Conservation (phyloP, 2,329 filamentous ascomycete genomes). For the Colletotrichum sp. region DNA sequence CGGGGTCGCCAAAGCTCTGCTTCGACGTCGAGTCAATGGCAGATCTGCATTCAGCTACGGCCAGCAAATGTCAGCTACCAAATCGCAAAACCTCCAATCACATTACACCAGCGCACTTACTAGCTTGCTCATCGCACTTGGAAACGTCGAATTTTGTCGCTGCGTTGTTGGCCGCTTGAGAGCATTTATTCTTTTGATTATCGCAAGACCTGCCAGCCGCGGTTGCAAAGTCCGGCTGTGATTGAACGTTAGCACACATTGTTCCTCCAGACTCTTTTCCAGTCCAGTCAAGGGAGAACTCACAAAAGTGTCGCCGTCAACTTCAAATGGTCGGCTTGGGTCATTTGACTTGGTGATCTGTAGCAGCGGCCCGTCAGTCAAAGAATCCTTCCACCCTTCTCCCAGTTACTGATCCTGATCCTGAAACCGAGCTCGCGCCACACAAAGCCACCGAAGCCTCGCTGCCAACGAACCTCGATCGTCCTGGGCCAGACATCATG, state of each 20-base stretch:
- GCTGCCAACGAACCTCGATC: neutral
- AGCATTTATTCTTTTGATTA: constrained; percentile 53
- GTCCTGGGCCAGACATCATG: neutral
- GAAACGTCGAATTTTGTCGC: constrained; percentile 37
- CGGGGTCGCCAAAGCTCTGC: constrained; percentile 26
- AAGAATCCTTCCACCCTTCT: neutral
- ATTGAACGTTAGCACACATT: neutral
- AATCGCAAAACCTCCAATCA: neutral
- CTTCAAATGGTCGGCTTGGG: constrained; percentile 43
- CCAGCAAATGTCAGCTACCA: neutral
- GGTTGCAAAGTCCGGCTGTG: constrained; percentile 43
- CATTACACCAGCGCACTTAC: constrained; percentile 34
- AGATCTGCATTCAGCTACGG: constrained; percentile 42
- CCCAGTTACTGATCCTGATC: neutral
- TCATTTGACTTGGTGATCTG: constrained; percentile 46
- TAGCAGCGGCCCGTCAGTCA: neutral
- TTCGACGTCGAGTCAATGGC: constrained; percentile 30
- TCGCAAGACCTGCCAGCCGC: constrained; percentile 50
- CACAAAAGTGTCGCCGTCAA: constrained; percentile 50
- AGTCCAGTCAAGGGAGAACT: constrained; percentile 16
- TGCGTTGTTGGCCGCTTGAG: constrained; percentile 42
- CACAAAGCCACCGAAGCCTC: neutral
- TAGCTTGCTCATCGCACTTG: constrained; percentile 49
- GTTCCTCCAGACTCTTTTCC: neutral
- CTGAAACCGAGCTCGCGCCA: neutral